Percentiles rank a stretch among this genome's conserved stretches.
Evolutionary conservation across 2,329 filamentous ascomycete genomes (phyloP).

Genomic region (Pseudogymnoascus sp.): DNA sequence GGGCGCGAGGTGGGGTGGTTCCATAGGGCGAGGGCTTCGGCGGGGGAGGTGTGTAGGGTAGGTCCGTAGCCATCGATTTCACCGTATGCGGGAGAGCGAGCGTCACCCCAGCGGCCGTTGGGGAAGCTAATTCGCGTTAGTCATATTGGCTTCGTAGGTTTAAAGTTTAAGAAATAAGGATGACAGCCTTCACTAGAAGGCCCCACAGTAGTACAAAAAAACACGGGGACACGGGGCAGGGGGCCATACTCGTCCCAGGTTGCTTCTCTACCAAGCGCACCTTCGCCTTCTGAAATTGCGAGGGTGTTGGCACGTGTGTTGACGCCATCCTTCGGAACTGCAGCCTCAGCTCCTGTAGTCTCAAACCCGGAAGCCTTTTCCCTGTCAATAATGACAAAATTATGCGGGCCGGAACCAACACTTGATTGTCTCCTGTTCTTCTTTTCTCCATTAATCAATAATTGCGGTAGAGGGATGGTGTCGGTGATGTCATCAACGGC

Average conservation of each 20-base stretch:
- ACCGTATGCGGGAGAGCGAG: slow-evolving; percentile 83
- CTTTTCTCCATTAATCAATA: slow-evolving; percentile 42
- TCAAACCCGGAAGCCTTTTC: slow-evolving; percentile 56
- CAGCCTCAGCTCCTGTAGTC: slow-evolving; percentile 67
- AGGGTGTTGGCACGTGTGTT: slow-evolving; percentile 78
- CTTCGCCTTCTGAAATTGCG: slow-evolving; percentile 89
- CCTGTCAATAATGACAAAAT: slow-evolving; percentile 73
- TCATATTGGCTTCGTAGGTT: not conserved
- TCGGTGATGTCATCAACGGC: slow-evolving; percentile 38
- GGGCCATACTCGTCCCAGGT: slow-evolving; percentile 74
- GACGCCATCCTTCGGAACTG: slow-evolving; percentile 61
- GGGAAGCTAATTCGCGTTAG: slow-evolving; percentile 48
- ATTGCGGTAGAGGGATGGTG: slow-evolving; percentile 32
- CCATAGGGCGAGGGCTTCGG: slow-evolving; percentile 78
- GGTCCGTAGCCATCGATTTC: slow-evolving; percentile 98
- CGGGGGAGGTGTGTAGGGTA: slow-evolving; percentile 83
- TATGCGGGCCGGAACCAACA: slow-evolving; percentile 75
- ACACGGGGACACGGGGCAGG: too few relatives aligned
- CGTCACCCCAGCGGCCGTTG: slow-evolving; percentile 91
- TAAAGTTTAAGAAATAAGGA: not conserved
- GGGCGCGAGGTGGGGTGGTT: slow-evolving; percentile 59
- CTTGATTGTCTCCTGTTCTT: slow-evolving; percentile 34
- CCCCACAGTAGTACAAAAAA: not conserved
- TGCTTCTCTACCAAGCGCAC: slow-evolving; percentile 79
- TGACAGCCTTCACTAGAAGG: not conserved